These are phyloP conservation scores for Pseudogymnoascus sp. DNA, from an alignment of 2,329 filamentous ascomycete species.

Conservation along the genomic window DNA sequence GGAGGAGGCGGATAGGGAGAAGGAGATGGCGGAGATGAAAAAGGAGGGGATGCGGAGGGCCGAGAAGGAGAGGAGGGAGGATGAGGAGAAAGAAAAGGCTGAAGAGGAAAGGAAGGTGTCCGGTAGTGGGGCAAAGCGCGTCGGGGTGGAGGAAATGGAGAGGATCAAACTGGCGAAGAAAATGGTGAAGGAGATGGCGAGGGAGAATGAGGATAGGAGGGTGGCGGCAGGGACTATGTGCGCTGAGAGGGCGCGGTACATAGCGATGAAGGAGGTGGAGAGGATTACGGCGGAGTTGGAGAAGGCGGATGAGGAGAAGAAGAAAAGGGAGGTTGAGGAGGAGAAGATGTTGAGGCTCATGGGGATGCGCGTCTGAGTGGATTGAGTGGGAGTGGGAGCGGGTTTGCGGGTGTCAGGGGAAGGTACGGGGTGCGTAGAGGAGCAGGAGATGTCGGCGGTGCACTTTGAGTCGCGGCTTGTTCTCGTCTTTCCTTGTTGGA, in stretches of 20 bases:
- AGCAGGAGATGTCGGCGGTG: background rate
- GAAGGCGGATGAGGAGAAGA: background rate
- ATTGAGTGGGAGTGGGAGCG: background rate
- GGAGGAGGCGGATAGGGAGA: background rate
- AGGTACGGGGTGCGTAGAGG: background rate
- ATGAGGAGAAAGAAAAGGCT: background rate
- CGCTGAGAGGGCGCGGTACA: background rate
- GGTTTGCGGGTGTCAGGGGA: background rate
- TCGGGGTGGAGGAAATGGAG: background rate
- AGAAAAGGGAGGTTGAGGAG: background rate
- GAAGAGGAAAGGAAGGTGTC: background rate
- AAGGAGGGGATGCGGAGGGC: background rate
- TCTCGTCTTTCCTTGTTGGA: background rate
- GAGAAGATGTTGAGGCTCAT: background rate
- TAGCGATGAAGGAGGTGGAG: background rate
- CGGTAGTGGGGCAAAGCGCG: too few relatives aligned
- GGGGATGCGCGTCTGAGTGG: background rate
- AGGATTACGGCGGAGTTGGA: background rate
- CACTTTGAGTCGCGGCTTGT: background rate
- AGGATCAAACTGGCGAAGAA: background rate
- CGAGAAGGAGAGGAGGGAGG: background rate
- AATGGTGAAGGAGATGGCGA: background rate
- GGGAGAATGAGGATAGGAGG: background rate
- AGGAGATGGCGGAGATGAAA: background rate
- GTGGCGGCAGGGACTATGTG: background rate